Base-by-base conservation (phyloP, 176 grass and related monocot genomes). In the Tillandsia fasciculata region DNA sequence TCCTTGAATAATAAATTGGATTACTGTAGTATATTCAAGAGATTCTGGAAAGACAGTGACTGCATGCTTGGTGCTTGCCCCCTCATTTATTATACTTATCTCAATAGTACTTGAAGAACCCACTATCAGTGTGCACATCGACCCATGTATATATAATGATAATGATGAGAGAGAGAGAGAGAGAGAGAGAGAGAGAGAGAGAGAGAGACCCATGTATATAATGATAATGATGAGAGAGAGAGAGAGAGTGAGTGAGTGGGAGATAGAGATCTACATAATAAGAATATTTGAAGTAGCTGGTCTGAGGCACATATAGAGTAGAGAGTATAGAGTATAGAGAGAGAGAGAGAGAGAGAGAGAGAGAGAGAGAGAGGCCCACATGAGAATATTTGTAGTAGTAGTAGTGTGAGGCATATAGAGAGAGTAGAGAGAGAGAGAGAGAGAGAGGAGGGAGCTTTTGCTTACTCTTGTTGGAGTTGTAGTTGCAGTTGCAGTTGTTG, bases 81-180 rank as follows among this genome's bases (percentile, higher is more conserved):
- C 33, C 22, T 61, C 22, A 61, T 15, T 61, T 61, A 61, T 15
- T 61, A 61, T 61, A 18, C 56, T 61, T 61, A 20, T 61, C 56
- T 61, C 22, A 61, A 61, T 22, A 61, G 56, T 61, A 68, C 51
- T 58, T 64, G 54, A 66, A 53, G 27, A 75, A 75, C 52, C 15
- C 51, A 50, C 77, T 72, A 57, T 75, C 77, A 48, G 73, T 66
- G 10, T 76, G 64, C 79, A 80, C 80, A 77, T 53, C 79, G 77
- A 81, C 64, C 83, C 64, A 77, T 80, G 75, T 78, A 86, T 82
- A 81, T 94, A 82, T 77, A 86, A 84, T 80, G 69, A 87, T 89
- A 75, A 79, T 80, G 72, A 76, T 72, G 80, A 82, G 61, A 79
- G 50, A 70, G 24, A 49, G 42, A 78, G 64, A 63, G 42, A 42